A percentile compares a stretch with the other conserved stretches of the same genome.
These are phyloP conservation scores for Gigaspora rosea DNA, from an alignment of 192 early-diverging fungal genomes.

Conservation along the genomic window DNA sequence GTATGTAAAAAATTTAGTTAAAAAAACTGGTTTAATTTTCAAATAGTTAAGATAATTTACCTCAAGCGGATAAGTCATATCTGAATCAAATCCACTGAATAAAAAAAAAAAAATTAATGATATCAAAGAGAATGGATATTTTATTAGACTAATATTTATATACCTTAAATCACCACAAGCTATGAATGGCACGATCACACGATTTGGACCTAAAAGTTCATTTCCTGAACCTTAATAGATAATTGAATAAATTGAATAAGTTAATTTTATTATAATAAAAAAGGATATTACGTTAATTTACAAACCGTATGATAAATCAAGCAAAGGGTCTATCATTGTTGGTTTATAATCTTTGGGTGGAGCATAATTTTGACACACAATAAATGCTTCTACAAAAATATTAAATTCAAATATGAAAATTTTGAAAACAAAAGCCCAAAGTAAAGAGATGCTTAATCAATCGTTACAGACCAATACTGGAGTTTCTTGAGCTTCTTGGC, in stretches of 20 bases:
- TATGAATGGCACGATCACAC: constrained; percentile 84
- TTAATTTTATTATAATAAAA: neutral
- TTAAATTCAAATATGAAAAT: neutral
- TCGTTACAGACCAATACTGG: constrained; percentile 62
- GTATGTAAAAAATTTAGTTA: neutral
- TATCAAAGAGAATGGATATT: constrained; percentile 1
- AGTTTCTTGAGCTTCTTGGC: constrained; percentile 91
- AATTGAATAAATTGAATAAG: no score
- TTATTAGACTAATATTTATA: constrained; percentile 5
- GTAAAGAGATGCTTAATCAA: neutral
- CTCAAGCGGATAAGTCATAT: constrained; percentile 78
- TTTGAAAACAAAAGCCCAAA: neutral
- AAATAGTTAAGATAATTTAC: constrained; percentile 36
- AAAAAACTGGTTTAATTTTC: constrained; percentile 15
- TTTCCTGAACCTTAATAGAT: constrained; percentile 47
- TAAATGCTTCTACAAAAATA: constrained; percentile 73
- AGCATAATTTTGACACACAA: constrained; percentile 88
- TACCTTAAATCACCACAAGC: constrained; percentile 88
- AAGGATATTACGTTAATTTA: neutral
- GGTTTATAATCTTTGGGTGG: constrained; percentile 85
- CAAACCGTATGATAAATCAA: constrained; percentile 77
- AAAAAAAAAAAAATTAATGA: neutral
- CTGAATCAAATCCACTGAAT: constrained; percentile 78
- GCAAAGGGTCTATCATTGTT: constrained; percentile 86
- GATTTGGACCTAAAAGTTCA: constrained; percentile 68